phyloP scores from a whole-genome alignment of 75 land plant species.

The Cryptomeria japonica region DNA sequence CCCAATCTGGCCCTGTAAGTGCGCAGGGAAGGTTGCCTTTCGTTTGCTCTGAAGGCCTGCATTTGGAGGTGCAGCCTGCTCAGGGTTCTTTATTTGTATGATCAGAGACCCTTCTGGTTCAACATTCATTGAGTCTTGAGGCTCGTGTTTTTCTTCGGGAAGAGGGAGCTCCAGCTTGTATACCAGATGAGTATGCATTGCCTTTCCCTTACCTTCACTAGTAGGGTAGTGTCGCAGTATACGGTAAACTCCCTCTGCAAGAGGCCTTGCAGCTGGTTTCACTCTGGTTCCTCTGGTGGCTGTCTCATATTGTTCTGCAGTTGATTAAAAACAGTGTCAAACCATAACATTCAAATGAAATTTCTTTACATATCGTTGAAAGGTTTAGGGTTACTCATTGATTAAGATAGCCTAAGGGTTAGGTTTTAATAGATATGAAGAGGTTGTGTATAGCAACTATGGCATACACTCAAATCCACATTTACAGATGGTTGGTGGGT shows the following conservation, averaged over 20 bases:
- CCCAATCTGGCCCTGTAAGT: conserved; percentile 67
- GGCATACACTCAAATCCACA: neutral
- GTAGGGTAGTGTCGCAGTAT: conserved; percentile 51
- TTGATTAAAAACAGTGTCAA: neutral
- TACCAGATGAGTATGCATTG: conserved; percentile 72
- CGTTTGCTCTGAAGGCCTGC: conserved; percentile 66
- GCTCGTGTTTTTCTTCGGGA: conserved; percentile 31
- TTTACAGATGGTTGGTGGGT: neutral
- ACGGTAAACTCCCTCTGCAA: conserved; percentile 81
- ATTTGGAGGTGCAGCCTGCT: conserved; percentile 36
- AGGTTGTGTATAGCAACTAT: neutral
- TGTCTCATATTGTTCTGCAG: conserved; percentile 74
- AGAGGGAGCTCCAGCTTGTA: conserved; percentile 76
- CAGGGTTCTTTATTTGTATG: conserved; percentile 81
- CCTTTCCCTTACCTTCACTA: conserved; percentile 4
- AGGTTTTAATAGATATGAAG: neutral
- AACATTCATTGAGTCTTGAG: conserved; percentile 71
- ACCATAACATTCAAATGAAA: neutral
- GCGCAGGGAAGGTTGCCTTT: conserved; percentile 72
- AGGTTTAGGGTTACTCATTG: neutral
- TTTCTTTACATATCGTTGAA: neutral
- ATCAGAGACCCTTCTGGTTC: conserved; percentile 74
- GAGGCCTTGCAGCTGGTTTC: conserved; percentile 53
- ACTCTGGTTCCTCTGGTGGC: conserved; percentile 54
- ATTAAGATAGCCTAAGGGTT: neutral